These are phyloP conservation scores for Melanogaster broomeanus DNA, from an alignment of 768 basidiomycete genomes.

Conservation along the genomic window DNA sequence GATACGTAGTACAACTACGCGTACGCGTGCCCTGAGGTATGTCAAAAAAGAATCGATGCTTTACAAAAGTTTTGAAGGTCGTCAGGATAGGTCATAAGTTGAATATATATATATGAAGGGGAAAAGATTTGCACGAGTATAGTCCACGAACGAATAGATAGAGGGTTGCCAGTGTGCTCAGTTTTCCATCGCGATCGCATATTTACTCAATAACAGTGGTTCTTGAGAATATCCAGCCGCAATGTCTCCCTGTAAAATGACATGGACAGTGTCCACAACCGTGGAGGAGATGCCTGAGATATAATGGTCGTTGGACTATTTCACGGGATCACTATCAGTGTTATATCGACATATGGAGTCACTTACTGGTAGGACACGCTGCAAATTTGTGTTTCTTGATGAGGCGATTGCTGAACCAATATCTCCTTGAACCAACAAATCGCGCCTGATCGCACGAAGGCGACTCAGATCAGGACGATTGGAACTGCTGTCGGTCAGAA, in stretches of 20 bases:
- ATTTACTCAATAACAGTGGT: not conserved
- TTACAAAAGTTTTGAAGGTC: too few species aligned
- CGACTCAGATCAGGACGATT: not conserved
- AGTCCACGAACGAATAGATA: too few species aligned
- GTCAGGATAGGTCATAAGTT: too few species aligned
- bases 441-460: not conserved
- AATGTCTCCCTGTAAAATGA: not conserved
- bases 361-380: not conserved
- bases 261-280: not conserved
- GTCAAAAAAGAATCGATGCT: too few species aligned
- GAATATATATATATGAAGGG: too few species aligned
- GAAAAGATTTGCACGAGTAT: too few species aligned
- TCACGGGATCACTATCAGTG: not conserved
- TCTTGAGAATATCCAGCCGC: not conserved
- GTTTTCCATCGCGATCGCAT: too few species aligned
- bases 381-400: not conserved
- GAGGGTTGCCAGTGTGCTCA: too few species aligned
- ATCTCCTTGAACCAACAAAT: not conserved
- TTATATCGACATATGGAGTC: not conserved
- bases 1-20: too few species aligned
- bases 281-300: not conserved
- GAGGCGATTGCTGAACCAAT: not conserved
- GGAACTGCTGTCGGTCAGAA: not conserved
- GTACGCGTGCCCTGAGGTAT: too few species aligned
- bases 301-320: not conserved